phyloP scores from a whole-genome alignment of 208 protist genomes.

The Crithidia fasciculata region DNA sequence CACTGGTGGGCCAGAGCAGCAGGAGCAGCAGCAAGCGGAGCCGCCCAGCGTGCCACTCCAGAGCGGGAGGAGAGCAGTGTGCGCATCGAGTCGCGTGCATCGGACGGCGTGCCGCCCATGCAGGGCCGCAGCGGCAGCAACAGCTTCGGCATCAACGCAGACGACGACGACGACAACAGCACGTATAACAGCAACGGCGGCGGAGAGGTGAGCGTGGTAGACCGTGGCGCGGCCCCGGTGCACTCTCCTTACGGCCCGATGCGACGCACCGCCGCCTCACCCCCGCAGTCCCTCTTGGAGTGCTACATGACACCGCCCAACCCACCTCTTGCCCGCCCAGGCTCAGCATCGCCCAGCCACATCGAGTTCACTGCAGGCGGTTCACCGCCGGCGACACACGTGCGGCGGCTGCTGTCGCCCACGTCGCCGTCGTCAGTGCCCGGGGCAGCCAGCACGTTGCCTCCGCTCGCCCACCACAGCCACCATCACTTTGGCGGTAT shows the following conservation, averaged over 20 bases:
- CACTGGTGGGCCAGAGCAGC: too few relatives aligned
- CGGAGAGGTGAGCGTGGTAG: neutral
- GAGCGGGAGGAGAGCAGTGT: conserved; percentile 22
- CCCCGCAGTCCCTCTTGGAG: conserved; percentile 1
- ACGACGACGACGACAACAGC: neutral
- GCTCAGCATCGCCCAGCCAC: neutral
- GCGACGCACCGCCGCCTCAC: neutral
- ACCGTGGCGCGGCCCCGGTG: neutral
- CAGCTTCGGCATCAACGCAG: neutral
- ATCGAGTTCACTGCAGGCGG: neutral
- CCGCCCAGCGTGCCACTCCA: neutral
- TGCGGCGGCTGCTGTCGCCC: neutral
- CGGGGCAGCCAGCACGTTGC: neutral
- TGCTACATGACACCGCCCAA: conserved; percentile 10
- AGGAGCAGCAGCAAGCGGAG: too few relatives aligned
- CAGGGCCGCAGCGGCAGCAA: neutral
- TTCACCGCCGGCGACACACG: neutral
- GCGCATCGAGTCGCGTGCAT: conserved; percentile 5
- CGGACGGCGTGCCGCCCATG: conserved; percentile 4
- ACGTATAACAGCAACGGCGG: too few relatives aligned
- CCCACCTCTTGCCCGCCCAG: neutral
- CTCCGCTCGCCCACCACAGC: neutral
- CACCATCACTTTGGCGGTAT: too few relatives aligned
- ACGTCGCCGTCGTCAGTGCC: neutral
- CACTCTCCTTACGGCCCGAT: neutral